Evolutionary conservation across 2,329 filamentous ascomycete genomes (phyloP).

Genomic region (Phyllachora maydis): DNA sequence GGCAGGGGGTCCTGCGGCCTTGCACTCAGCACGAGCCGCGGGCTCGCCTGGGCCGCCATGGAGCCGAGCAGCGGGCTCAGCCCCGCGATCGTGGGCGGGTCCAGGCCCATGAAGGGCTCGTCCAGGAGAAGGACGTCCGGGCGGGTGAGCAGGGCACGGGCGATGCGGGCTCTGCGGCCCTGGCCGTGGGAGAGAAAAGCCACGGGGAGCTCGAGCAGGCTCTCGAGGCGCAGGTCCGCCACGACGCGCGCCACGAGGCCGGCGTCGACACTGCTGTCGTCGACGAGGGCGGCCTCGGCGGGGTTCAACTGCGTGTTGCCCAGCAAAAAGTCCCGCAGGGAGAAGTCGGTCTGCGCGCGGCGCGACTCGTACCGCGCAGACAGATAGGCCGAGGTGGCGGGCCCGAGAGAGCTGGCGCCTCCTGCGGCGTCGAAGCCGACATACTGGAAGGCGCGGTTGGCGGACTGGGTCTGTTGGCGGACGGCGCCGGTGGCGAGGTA

Average conservation of each 20-base stretch:
- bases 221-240: conserved; percentile 43
- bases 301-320: conserved; percentile 74
- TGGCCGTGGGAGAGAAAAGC: conserved; percentile 89
- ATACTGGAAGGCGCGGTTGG: conserved; percentile 57
- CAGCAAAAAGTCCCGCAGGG: conserved; percentile 57
- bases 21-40: conserved; percentile 56
- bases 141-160: conserved; percentile 56
- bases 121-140: conserved; percentile 76
- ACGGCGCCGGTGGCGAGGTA: conserved; percentile 48
- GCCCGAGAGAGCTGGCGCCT: conserved; percentile 25
- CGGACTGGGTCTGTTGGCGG: conserved; percentile 29
- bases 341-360: conserved; percentile 74
- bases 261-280: conserved; percentile 25
- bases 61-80: conserved; percentile 51
- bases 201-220: conserved; percentile 61
- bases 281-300: conserved; percentile 26
- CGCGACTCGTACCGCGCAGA: conserved; percentile 80
- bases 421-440: conserved; percentile 75
- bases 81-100: conserved; percentile 57
- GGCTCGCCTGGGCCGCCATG: conserved; percentile 44
- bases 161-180: conserved; percentile 69
- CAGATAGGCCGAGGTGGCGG: conserved; percentile 55
- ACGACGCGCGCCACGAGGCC: conserved; percentile 41
- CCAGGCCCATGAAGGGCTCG: conserved; percentile 90
- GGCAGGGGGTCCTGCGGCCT: conserved; percentile 76